These are phyloP conservation scores for Phragmites australis DNA, from an alignment of 176 grass and related monocot genomes.

Conservation along the genomic window DNA sequence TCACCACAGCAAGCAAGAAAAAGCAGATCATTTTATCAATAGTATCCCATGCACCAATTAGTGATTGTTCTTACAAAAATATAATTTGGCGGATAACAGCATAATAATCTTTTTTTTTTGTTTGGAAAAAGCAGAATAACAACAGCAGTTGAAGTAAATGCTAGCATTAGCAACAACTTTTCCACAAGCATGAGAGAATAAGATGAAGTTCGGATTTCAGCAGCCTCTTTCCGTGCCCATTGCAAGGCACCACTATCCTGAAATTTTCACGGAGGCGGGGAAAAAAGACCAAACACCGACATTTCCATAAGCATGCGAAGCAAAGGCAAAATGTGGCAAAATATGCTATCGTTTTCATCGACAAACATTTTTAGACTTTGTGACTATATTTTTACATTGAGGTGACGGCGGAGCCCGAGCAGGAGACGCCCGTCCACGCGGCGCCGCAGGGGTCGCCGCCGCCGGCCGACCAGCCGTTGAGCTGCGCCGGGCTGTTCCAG, in stretches of 20 bases:
- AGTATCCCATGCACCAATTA: not conserved
- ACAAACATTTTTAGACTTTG: not conserved
- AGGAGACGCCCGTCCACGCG: slow-evolving; percentile 82
- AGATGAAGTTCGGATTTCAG: not conserved
- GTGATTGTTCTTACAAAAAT: not conserved
- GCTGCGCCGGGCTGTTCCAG: slow-evolving; percentile 75
- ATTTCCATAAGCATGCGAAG: not conserved
- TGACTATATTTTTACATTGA: slow-evolving; percentile 57
- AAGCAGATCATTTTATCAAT: not conserved
- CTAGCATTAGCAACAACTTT: slow-evolving; percentile 23
- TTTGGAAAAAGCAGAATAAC: not conserved
- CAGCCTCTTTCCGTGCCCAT: not conserved
- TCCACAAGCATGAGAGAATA: not conserved
- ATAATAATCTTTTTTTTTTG: not conserved
- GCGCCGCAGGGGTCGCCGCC: slow-evolving; percentile 87
- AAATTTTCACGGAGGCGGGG: not conserved
- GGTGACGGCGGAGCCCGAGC: slow-evolving; percentile 73
- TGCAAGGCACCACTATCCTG: not conserved
- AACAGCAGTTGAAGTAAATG: not conserved
- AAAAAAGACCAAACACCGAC: not conserved
- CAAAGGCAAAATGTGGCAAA: not conserved
- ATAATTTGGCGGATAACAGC: slow-evolving; percentile 9
- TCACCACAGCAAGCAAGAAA: not conserved
- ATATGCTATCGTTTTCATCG: not conserved
- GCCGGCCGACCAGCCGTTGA: slow-evolving; percentile 64